These are phyloP conservation scores for Thecaphora thlaspeos DNA, from an alignment of 1,284 basidiomycete species.

Conservation along the genomic window DNA sequence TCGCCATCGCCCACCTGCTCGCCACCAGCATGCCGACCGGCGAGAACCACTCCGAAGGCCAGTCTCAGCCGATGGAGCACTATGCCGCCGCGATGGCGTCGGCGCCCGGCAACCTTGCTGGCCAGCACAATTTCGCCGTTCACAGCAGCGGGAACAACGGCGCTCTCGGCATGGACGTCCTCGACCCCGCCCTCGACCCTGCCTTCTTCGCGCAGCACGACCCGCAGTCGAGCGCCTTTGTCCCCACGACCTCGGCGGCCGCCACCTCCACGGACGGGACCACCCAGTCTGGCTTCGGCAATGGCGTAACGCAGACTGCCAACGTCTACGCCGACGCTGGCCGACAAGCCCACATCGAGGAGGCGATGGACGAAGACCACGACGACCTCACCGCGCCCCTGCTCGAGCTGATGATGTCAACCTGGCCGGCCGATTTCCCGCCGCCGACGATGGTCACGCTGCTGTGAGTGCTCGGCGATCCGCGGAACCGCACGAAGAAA, in stretches of 20 bases:
- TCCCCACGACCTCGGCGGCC: neutral
- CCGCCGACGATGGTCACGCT: slow-evolving; percentile 37
- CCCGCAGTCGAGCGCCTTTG: neutral
- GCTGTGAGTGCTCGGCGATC: slow-evolving; percentile 5
- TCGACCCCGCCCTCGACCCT: slow-evolving; percentile 29
- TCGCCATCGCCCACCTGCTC: slow-evolving; percentile 45
- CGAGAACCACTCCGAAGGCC: slow-evolving; percentile 24
- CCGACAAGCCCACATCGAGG: neutral
- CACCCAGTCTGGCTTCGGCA: neutral
- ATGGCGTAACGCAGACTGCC: too few species aligned
- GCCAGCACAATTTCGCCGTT: neutral
- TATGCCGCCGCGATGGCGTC: neutral
- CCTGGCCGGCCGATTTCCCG: slow-evolving; percentile 46
- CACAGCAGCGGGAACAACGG: neutral
- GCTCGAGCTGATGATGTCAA: slow-evolving; percentile 38
- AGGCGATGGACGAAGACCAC: neutral
- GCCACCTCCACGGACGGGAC: neutral
- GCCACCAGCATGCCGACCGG: slow-evolving; percentile 49
- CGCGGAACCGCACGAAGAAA: too few species aligned
- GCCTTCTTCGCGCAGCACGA: neutral
- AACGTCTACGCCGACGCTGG: neutral
- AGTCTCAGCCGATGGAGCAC: neutral
- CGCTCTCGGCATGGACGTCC: slow-evolving; percentile 18
- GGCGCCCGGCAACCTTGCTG: neutral
- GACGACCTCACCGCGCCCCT: slow-evolving; percentile 18